Base-by-base conservation (phyloP, 1,284 basidiomycete genomes). In the Rugosomyces carneus region DNA sequence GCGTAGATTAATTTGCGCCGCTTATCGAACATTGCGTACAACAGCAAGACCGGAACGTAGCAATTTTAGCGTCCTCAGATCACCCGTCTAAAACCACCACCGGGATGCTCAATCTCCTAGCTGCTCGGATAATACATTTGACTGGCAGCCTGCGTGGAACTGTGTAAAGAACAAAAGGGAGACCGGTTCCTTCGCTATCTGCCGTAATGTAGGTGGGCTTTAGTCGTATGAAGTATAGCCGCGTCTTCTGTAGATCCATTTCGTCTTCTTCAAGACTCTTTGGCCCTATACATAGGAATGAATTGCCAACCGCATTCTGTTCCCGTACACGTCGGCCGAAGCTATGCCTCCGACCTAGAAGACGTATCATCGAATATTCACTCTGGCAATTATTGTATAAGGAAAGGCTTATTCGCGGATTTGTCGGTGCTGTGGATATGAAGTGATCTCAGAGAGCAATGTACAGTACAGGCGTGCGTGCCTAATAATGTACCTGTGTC, bases 301-400 rank as follows among this genome's bases (percentile, higher is more conserved):
- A 32, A 47, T 35, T 18, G 8, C 37, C 23, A 29, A 15, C 20
- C 23, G 29, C 11, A 23, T 39, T 9, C 29, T 35, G 24, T 10
- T 37, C 20, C 45, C 49, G 45, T 42, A 21, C 36, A 50, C 49
- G 19, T 47, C 49, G 49, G 49, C 24, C n/a, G 37, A 24, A 8
- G 24, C 15, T 13, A 13, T 26, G 13, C n/a, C 13, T 27, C 29
- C 24, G 24, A 15, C 9, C 38, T 27, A 15, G 20, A 40, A 40
- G 24, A 18, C 23, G n/a, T n/a, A n/a, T 8, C 5, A 26, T 26
- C 10, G 10, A 10, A 13, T 31, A 5, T 13, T 31, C 29, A 11
- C 29, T 8, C 13, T 31, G 29, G 6, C 29, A 31, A 31, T 13
- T 31, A 3, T 31, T 6, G 29, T 13, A 31, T 40, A 39, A 16